A percentile compares a stretch with the other conserved stretches of the same genome.
Evolutionary conservation across 768 basidiomycete genomes (phyloP).

Genomic region (Lactarius trivialis): DNA sequence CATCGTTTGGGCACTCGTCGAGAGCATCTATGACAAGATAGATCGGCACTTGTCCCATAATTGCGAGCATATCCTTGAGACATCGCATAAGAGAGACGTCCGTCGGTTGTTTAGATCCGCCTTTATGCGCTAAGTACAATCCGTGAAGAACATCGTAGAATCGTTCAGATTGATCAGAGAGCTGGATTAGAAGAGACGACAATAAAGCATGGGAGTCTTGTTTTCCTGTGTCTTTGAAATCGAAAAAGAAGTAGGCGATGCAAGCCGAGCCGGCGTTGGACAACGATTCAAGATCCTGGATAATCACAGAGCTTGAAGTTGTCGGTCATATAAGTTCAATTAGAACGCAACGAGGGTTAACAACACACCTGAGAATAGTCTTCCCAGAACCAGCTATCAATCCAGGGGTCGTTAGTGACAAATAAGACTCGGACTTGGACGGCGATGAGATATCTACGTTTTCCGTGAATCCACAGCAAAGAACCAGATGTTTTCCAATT

Average conservation of each 20-base stretch:
- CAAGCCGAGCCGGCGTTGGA: neutral
- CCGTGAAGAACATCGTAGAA: neutral
- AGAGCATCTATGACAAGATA: neutral
- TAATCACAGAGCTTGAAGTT: neutral
- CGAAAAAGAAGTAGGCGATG: too few relatives aligned
- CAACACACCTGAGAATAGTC: neutral
- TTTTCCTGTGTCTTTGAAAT: too few relatives aligned
- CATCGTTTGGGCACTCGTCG: neutral
- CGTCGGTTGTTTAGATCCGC: neutral
- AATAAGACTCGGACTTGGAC: neutral
- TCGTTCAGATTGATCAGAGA: too few relatives aligned
- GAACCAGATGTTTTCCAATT: neutral
- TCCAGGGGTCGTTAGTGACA: neutral
- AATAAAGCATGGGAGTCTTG: too few relatives aligned
- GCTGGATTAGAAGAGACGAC: too few relatives aligned
- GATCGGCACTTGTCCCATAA: neutral
- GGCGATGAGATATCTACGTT: neutral
- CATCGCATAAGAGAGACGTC: neutral
- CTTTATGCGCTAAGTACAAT: neutral
- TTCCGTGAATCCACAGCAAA: neutral
- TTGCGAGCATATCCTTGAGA: neutral
- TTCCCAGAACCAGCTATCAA: neutral
- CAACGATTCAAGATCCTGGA: neutral
- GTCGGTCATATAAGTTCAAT: neutral
- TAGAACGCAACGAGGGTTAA: neutral